Conservation (phyloP, 2,329 filamentous ascomycete genomes). For the Botrytis paeoniae region DNA sequence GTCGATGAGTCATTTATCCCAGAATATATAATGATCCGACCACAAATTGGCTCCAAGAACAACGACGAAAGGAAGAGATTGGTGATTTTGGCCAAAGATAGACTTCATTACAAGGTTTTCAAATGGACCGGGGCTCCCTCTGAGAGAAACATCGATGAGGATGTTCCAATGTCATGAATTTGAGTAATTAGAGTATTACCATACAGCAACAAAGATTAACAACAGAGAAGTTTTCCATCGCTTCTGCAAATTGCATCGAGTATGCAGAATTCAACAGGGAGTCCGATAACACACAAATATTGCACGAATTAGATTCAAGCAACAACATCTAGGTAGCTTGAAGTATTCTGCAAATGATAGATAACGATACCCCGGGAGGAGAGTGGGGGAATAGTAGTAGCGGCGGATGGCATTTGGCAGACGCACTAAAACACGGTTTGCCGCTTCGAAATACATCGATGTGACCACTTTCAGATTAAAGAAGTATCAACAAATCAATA, state of each 20-base stretch:
- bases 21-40: slow-evolving; percentile 31
- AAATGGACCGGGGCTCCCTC: slow-evolving; percentile 18
- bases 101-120: slow-evolving; percentile 34
- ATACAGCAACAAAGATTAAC: not conserved
- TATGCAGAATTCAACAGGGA: not conserved
- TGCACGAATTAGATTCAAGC: not conserved
- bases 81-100: slow-evolving; percentile 32
- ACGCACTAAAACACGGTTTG: not conserved
- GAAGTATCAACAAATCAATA: not conserved
- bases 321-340: not conserved
- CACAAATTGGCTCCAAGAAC: slow-evolving; percentile 7
- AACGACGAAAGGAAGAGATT: slow-evolving; percentile 28
- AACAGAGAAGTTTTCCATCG: not conserved
- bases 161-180: slow-evolving; percentile 31
- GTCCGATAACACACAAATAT: not conserved
- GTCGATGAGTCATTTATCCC: slow-evolving; percentile 27
- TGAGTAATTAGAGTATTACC: not conserved
- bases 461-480: not conserved
- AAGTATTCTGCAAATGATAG: not conserved
- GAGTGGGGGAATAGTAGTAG: not conserved
- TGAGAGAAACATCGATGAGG: slow-evolving; percentile 21
- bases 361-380: not conserved
- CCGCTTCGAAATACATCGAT: not conserved
- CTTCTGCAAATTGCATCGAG: not conserved
- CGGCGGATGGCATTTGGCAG: not conserved